Evolutionary conservation across 208 protist species (phyloP).

Genomic region (Crithidia brevicula): DNA sequence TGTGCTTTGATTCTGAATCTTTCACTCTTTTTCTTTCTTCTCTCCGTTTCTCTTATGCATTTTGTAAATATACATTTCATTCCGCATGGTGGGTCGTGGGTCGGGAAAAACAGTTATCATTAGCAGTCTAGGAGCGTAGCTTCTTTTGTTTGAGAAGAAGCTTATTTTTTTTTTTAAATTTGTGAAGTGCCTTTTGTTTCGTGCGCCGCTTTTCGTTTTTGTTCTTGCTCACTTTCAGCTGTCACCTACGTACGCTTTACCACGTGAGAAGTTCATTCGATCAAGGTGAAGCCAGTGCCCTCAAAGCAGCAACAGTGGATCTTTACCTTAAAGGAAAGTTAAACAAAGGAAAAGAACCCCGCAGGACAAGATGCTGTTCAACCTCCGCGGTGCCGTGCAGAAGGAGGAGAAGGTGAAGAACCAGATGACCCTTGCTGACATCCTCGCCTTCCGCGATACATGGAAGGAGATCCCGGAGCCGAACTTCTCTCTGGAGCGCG

Average conservation of each 20-base stretch:
- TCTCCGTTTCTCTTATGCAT: slow-evolving; percentile 14
- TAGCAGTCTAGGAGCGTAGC: slow-evolving; percentile 15
- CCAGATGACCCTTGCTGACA: slow-evolving; percentile 72
- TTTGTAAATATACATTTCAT: too few species aligned
- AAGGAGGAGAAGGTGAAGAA: slow-evolving; percentile 79
- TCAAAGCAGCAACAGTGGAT: too few species aligned
- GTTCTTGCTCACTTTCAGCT: too few species aligned
- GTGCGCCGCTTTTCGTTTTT: neutral
- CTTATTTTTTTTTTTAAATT: neutral
- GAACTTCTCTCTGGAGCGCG: slow-evolving; percentile 76
- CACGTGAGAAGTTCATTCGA: too few species aligned
- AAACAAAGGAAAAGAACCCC: too few species aligned
- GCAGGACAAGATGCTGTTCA: slow-evolving; percentile 69
- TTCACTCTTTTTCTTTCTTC: too few species aligned
- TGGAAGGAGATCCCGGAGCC: slow-evolving; percentile 61
- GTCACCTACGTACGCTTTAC: too few species aligned
- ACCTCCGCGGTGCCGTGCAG: slow-evolving; percentile 52
- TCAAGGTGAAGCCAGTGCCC: too few species aligned
- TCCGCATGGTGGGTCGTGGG: too few species aligned
- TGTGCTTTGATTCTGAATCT: too few species aligned
- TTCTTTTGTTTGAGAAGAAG: slow-evolving; percentile 5
- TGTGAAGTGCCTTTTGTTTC: neutral
- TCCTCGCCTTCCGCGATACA: slow-evolving; percentile 88
- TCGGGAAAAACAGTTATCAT: too few species aligned
- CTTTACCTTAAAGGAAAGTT: too few species aligned